These are phyloP conservation scores for Pythium periplocum DNA, from an alignment of 352 stramenopile genomes.

Conservation along the genomic window DNA sequence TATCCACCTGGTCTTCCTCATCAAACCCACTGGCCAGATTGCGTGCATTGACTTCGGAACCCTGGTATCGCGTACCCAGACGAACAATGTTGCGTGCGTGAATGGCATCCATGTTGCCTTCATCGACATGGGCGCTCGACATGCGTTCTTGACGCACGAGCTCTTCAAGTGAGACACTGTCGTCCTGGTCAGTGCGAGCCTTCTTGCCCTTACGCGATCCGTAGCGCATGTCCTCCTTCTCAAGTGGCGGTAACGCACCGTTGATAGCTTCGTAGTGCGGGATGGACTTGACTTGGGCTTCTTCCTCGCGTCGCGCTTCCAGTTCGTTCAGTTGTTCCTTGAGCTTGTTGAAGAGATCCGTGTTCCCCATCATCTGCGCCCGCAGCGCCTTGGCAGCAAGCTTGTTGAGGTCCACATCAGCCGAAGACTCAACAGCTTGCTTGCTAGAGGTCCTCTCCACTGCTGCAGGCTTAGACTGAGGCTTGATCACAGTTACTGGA, in stretches of 20 bases:
- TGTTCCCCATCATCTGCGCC: constrained; percentile 83
- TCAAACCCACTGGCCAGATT: constrained; percentile 77
- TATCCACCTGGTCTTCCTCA: constrained; percentile 75
- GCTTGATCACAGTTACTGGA: not conserved
- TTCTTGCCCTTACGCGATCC: constrained; percentile 67
- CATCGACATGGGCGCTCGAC: constrained; percentile 31
- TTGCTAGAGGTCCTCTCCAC: too few species aligned
- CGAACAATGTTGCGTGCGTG: constrained; percentile 72
- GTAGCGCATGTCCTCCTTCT: constrained; percentile 61
- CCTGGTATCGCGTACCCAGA: constrained; percentile 65
- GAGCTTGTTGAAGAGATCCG: constrained; percentile 57
- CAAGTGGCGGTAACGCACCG: constrained; percentile 54
- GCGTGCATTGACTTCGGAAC: constrained; percentile 50
- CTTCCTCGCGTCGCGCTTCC: constrained; percentile 53
- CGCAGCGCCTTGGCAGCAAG: constrained; percentile 67
- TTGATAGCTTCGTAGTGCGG: constrained; percentile 57
- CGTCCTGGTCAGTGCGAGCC: constrained; percentile 20
- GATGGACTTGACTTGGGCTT: constrained; percentile 30
- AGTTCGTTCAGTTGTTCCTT: constrained; percentile 78
- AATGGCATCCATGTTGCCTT: constrained; percentile 64
- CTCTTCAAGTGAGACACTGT: constrained; percentile 49
- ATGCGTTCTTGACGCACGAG: constrained; percentile 77
- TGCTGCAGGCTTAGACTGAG: too few species aligned
- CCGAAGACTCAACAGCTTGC: not conserved
- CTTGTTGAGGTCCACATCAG: constrained; percentile 58